A percentile compares a stretch with the other conserved stretches of the same genome.
Conservation (phyloP, 1,284 basidiomycete species). For the Ustilago shanxiensis region DNA sequence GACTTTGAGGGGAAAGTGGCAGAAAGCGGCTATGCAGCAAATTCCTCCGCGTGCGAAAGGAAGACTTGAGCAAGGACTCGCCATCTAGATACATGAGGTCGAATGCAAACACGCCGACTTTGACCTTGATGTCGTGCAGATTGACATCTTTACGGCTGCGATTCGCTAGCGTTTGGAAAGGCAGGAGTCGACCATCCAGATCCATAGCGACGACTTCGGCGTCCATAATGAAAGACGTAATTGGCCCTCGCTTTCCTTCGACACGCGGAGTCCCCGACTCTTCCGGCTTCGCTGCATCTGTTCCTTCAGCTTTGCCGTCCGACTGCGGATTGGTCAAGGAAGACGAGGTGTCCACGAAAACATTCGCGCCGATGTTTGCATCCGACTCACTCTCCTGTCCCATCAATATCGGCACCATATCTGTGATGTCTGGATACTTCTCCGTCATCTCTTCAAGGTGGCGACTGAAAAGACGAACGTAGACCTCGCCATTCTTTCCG, state of each 20-base stretch:
- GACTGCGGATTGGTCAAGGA: neutral
- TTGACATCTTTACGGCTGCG: constrained; percentile 66
- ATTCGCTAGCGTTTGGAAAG: constrained; percentile 63
- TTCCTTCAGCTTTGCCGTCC: neutral
- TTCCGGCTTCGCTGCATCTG: neutral
- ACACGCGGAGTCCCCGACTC: neutral
- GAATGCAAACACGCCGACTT: constrained; percentile 66
- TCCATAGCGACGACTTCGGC: constrained; percentile 76
- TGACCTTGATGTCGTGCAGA: constrained; percentile 64
- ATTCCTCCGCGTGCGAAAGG: constrained; percentile 81
- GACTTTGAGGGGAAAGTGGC: constrained; percentile 70
- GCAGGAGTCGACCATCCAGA: constrained; percentile 58
- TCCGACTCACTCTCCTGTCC: constrained; percentile 46
- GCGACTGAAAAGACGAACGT: constrained; percentile 83
- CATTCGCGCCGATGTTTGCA: constrained; percentile 15
- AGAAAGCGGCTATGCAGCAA: constrained; percentile 75
- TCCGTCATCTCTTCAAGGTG: constrained; percentile 92
- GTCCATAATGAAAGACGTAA: constrained; percentile 82
- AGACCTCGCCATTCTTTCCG: constrained; percentile 66
- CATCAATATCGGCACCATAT: constrained; percentile 69
- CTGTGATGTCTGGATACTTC: constrained; percentile 88
- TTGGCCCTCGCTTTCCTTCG: constrained; percentile 12
- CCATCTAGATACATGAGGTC: constrained; percentile 71
- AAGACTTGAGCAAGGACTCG: constrained; percentile 77
- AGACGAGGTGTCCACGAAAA: constrained; percentile 1